Evolutionary conservation across 495 filamentous ascomycete genomes (phyloP), one percentile per base, ranked within the genome.

Genomic region (Penicillium cinerascens): DNA sequence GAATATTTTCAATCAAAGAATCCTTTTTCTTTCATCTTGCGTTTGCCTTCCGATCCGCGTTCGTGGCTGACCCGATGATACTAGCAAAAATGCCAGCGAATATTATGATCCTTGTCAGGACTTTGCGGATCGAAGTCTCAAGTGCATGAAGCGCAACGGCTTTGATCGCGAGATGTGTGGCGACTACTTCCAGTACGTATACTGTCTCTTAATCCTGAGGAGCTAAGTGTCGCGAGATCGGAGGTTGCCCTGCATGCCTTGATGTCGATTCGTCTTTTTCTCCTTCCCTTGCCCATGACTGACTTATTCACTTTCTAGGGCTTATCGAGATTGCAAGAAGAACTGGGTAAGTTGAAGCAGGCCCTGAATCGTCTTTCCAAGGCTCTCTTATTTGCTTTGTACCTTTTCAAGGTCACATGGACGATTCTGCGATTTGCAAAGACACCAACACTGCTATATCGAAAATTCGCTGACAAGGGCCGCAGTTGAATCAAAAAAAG

Each of bases 91-190:
- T 45, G 75, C 82, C 52, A 93, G 89, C 70, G 82, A 95, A 67
- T 97, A 85, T 71, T 89, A 89, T 61, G 92, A 97, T 62, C 92
- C 92, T 13, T 97, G 92, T 66, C 91, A 97, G 65, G 89, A 95
- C 49, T 91, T 89, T n/a, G 92, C 93, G n/a, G 70, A 82, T 42
- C 78, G 82, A 52, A 96, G 90, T 68, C 81, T 95, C 11, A 83
- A 80, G 62, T 97, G 92, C 71, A 76, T 97, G 68, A 84, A 88
- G 58, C 83, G 92, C 20, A 97, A 97, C 71, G 84, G 73, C 2
- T 89, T 83, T 17, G 90, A 96, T 66, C 80, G 84, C 47, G 78
- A 86, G n/a, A 85, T 97, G 82, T 97, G 92, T 63, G 71, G 72
- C 44, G 93, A 97, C 67, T 97, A 93, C 67, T 97, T 97, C 63